Evolutionary conservation across 352 stramenopile species (phyloP).

Genomic region (Phytophthora constricta): DNA sequence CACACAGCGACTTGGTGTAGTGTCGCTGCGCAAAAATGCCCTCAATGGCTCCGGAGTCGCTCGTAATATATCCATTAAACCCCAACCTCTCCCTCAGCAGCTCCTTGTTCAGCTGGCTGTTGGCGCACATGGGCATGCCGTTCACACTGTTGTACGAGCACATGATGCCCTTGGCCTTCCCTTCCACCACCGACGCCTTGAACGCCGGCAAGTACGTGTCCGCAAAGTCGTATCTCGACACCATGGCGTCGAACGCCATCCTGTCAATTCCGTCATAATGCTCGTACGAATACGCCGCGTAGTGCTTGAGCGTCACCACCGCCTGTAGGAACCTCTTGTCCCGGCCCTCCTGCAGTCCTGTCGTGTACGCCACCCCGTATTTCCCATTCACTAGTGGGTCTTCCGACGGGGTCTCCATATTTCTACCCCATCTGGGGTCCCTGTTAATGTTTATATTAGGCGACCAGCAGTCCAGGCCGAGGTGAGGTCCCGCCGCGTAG

Average conservation of each 20-base stretch:
- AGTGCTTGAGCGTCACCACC: slow-evolving; percentile 95
- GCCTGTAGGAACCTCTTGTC: slow-evolving; percentile 76
- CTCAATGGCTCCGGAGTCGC: slow-evolving; percentile 92
- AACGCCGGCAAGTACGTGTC: slow-evolving; percentile 94
- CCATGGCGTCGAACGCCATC: slow-evolving; percentile 90
- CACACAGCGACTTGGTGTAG: slow-evolving; percentile 78
- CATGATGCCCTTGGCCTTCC: slow-evolving; percentile 91
- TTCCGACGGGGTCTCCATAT: slow-evolving; percentile 94
- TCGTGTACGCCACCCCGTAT: slow-evolving; percentile 93
- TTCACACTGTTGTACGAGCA: slow-evolving; percentile 98
- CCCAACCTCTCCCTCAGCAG: slow-evolving; percentile 78
- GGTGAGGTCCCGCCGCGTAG: slow-evolving; percentile 59
- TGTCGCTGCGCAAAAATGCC: slow-evolving; percentile 83
- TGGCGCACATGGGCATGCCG: slow-evolving; percentile 93
- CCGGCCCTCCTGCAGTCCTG: slow-evolving; percentile 85
- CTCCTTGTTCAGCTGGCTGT: slow-evolving; percentile 73
- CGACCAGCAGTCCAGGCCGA: slow-evolving; percentile 93
- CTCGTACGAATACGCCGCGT: slow-evolving; percentile 91
- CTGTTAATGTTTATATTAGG: slow-evolving; percentile 97
- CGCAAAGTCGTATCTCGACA: slow-evolving; percentile 91
- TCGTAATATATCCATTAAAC: slow-evolving; percentile 96
- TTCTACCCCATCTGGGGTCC: slow-evolving; percentile 94
- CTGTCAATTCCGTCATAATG: slow-evolving; percentile 74
- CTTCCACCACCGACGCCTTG: slow-evolving; percentile 80
- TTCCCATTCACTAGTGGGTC: slow-evolving; percentile 91